Percentiles rank a stretch among this genome's conserved stretches.
These are phyloP conservation scores for Tagetes erecta DNA, from an alignment of 129 eudicot genomes.

Conservation along the genomic window DNA sequence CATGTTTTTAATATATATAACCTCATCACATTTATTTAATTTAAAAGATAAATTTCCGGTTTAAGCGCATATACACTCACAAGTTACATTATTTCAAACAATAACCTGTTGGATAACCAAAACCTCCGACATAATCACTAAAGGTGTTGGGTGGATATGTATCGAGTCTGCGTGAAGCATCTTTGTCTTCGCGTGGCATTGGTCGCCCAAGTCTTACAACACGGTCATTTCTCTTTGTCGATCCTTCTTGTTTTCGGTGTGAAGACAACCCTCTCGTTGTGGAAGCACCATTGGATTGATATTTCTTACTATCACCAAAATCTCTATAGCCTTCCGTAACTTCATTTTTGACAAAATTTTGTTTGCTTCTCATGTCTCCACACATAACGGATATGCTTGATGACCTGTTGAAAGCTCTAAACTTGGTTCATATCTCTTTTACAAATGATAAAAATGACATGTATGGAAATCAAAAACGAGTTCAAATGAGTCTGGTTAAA, in stretches of 20 bases:
- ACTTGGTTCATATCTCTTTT: background rate
- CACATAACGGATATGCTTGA: slow-evolving; percentile 14
- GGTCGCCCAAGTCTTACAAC: slow-evolving; percentile 25
- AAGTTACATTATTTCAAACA: slow-evolving; percentile 23
- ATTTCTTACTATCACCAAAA: slow-evolving; percentile 9
- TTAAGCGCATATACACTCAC: background rate
- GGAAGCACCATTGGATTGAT: slow-evolving; percentile 6
- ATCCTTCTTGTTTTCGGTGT: slow-evolving; percentile 9
- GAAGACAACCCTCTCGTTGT: slow-evolving; percentile 14
- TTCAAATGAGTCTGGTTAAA: background rate
- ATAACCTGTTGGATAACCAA: slow-evolving; percentile 37
- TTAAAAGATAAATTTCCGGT: background rate
- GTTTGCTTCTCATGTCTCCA: slow-evolving; percentile 23
- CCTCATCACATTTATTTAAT: background rate
- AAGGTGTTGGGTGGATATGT: slow-evolving; percentile 9
- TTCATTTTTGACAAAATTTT: slow-evolving; percentile 15
- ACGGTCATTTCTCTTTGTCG: slow-evolving; percentile 10
- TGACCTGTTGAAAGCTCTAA: slow-evolving; percentile 16
- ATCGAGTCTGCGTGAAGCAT: slow-evolving; percentile 8
- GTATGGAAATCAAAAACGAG: background rate
- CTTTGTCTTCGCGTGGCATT: slow-evolving; percentile 24
- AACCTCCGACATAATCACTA: slow-evolving; percentile 24
- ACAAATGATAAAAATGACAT: background rate
- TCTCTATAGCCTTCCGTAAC: slow-evolving; percentile 11
- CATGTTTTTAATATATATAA: background rate